Evolutionary conservation across 768 basidiomycete genomes (phyloP).

Genomic region (Phylloporus sp.): DNA sequence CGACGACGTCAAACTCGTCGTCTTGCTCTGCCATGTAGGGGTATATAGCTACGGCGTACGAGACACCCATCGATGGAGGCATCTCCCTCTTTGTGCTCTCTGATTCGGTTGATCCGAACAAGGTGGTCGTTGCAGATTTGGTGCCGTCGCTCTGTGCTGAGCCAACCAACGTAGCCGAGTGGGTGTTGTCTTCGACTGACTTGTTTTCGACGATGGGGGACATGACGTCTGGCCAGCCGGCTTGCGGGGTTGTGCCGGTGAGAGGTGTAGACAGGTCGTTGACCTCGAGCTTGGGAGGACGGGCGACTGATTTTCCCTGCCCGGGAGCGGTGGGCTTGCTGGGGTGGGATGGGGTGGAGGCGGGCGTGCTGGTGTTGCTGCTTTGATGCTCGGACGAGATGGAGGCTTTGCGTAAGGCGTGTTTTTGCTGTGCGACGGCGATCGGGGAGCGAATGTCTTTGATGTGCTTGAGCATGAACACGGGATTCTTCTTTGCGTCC

Average conservation of each 20-base stretch:
- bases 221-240: slow-evolving; percentile 71
- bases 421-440: slow-evolving; percentile 94
- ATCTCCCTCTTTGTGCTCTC: slow-evolving; percentile 39
- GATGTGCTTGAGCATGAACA: slow-evolving; percentile 98
- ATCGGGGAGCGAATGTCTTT: slow-evolving; percentile 94
- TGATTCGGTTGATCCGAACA: slow-evolving; percentile 23
- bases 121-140: slow-evolving; percentile 16
- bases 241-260: slow-evolving; percentile 59
- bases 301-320: slow-evolving; percentile 36
- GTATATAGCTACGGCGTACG: slow-evolving; percentile 97
- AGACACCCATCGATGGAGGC: slow-evolving; percentile 51
- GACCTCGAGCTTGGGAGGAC: slow-evolving; percentile 69
- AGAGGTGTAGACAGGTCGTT: slow-evolving; percentile 51
- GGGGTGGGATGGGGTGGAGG: slow-evolving; percentile 14
- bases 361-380: slow-evolving; percentile 18
- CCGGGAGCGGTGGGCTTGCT: slow-evolving; percentile 25
- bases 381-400: slow-evolving; percentile 25
- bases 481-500: slow-evolving; percentile 95
- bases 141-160: slow-evolving; percentile 26
- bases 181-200: slow-evolving; percentile 37
- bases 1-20: slow-evolving; percentile 96
- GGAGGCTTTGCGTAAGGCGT: slow-evolving; percentile 79
- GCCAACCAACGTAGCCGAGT: slow-evolving; percentile 30
- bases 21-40: slow-evolving; percentile 98
- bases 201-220: slow-evolving; percentile 54